phyloP scores from a whole-genome alignment of 1,139 yeast genomes.

The Candida neerlandica region DNA sequence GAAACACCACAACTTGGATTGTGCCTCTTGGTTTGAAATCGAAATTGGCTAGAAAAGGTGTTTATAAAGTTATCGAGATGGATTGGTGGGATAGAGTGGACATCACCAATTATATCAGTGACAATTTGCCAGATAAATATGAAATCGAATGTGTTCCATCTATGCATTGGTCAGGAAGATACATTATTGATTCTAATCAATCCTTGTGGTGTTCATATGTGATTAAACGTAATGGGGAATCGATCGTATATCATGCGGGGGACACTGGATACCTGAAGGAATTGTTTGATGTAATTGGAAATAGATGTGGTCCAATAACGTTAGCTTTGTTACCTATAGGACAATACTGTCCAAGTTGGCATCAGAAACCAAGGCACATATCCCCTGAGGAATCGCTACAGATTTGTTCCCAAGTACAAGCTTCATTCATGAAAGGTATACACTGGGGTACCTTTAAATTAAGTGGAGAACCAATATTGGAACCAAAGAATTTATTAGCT shows the following conservation, averaged over 20 bases:
- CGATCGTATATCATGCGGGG: constrained; percentile 87
- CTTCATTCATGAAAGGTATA: constrained; percentile 74
- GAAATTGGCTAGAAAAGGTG: constrained; percentile 58
- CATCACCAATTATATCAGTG: constrained; percentile 36
- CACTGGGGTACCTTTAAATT: constrained; percentile 96
- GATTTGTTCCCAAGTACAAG: constrained; percentile 64
- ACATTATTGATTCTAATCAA: constrained; percentile 71
- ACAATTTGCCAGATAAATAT: constrained; percentile 52
- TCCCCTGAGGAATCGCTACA: constrained; percentile 76
- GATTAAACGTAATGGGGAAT: constrained; percentile 62
- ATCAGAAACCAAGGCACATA: constrained; percentile 85
- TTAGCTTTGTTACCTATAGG: constrained; percentile 89
- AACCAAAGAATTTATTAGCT: constrained; percentile 59
- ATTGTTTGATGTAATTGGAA: constrained; percentile 64
- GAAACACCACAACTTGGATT: constrained; percentile 71
- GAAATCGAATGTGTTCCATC: constrained; percentile 90
- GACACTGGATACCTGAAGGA: constrained; percentile 88
- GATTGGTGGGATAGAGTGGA: constrained; percentile 87
- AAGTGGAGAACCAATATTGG: constrained; percentile 84
- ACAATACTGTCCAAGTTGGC: constrained; percentile 95
- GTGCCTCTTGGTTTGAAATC: constrained; percentile 79
- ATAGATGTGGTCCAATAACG: constrained; percentile 61
- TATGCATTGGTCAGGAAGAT: constrained; percentile 97
- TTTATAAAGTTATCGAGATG: constrained; percentile 66
- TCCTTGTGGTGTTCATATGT: constrained; percentile 90